Percentiles rank a stretch among this genome's conserved stretches.
These are phyloP conservation scores for Coelastrella sp. DNA, from an alignment of 139 green algal species.

Conservation along the genomic window DNA sequence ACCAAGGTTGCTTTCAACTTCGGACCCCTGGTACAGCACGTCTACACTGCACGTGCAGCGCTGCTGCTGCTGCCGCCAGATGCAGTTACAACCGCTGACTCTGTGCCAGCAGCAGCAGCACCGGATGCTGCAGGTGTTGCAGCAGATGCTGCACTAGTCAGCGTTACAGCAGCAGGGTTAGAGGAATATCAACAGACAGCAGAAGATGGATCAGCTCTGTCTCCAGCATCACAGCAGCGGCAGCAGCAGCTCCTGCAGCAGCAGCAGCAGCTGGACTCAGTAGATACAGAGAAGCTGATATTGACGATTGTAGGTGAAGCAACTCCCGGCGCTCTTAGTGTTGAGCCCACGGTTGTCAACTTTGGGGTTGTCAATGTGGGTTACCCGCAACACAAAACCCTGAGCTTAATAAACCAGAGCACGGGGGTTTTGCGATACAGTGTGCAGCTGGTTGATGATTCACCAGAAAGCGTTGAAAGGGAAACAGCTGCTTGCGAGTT, in stretches of 20 bases:
- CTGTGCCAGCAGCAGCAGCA: neutral
- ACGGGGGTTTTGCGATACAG: conserved; percentile 73
- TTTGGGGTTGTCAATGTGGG: conserved; percentile 70
- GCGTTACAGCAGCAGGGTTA: neutral
- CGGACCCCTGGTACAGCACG: conserved; percentile 54
- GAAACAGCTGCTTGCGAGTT: conserved; percentile 28
- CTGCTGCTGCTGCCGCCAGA: conserved; percentile 16
- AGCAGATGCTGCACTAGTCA: neutral
- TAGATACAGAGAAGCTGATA: conserved; percentile 35
- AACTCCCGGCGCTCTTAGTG: conserved; percentile 64
- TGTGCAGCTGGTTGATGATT: conserved; percentile 45
- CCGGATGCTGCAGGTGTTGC: neutral
- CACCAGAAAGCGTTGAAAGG: conserved; percentile 4
- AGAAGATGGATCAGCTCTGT: neutral
- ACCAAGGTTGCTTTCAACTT: conserved; percentile 67
- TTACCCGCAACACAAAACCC: conserved; percentile 49
- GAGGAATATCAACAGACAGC: neutral
- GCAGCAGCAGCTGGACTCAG: neutral
- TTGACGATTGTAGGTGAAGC: conserved; percentile 73
- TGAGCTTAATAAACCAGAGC: conserved; percentile 77
- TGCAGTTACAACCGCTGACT: neutral
- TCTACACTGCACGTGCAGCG: conserved; percentile 50
- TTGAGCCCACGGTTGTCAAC: conserved; percentile 66
- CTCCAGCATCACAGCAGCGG: neutral
- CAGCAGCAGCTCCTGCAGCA: neutral